Evolutionary conservation across 768 basidiomycete genomes (phyloP).

Genomic region (Rickenella mellea): DNA sequence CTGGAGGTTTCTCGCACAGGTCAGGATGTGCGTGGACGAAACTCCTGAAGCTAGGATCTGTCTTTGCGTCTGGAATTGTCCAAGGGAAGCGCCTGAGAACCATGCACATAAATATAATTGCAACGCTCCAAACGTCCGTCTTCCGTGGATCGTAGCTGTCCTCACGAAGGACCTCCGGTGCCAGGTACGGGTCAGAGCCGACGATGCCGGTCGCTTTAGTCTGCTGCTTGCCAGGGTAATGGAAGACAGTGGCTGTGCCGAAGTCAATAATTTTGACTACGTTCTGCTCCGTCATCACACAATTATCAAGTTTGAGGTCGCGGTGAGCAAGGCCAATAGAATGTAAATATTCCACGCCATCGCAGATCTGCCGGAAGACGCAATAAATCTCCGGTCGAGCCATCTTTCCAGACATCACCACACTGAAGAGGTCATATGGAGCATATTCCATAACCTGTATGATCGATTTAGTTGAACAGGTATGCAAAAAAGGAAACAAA

Average conservation of each 20-base stretch:
- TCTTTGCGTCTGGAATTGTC: conserved; percentile 95
- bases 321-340: conserved; percentile 96
- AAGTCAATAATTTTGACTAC: conserved; percentile 99
- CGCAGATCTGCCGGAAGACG: conserved; percentile 97
- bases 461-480: conserved; percentile 3
- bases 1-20: conserved; percentile 38
- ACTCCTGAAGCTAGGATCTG: conserved; percentile 82
- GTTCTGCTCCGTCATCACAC: conserved; percentile 94
- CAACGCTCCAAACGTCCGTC: conserved; percentile 97
- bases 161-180: conserved; percentile 83
- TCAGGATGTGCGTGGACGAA: conserved; percentile 94
- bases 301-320: conserved; percentile 98
- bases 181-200: conserved; percentile 96
- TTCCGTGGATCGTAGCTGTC: conserved; percentile 90
- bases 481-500: conserved; percentile 5
- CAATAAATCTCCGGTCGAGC: conserved; percentile 96
- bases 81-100: conserved; percentile 94
- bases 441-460: conserved; percentile 97
- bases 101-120: conserved; percentile 99
- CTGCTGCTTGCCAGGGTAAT: conserved; percentile 86
- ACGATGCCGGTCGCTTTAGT: conserved; percentile 82
- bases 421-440: conserved; percentile 95
- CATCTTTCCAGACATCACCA: conserved; percentile 99
- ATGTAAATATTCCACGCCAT: conserved; percentile 96
- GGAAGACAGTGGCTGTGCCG: conserved; percentile 98